phyloP scores from a whole-genome alignment of 75 land plant genomes.

The Isoetes taiwanensis region DNA sequence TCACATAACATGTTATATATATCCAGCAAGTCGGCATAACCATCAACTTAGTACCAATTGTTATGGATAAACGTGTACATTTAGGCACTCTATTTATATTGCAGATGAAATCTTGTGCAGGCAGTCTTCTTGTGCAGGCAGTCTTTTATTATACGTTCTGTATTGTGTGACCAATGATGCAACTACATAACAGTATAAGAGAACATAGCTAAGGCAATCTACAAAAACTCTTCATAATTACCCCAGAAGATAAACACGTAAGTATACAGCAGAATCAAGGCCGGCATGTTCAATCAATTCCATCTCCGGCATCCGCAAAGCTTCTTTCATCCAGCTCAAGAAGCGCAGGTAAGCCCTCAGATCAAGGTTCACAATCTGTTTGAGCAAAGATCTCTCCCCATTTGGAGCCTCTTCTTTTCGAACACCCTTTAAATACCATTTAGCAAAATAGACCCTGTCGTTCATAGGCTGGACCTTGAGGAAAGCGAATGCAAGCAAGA shows the following conservation, averaged over 20 bases:
- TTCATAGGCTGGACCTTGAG: slow-evolving; percentile 78
- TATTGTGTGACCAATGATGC: too few relatives aligned
- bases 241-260: slow-evolving; percentile 54
- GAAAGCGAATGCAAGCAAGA: slow-evolving; percentile 69
- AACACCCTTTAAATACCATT: slow-evolving; percentile 69
- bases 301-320: slow-evolving; percentile 46
- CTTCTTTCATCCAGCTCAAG: slow-evolving; percentile 45
- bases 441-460: slow-evolving; percentile 88
- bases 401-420: neutral
- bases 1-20: too few relatives aligned
- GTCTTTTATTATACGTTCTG: too few relatives aligned
- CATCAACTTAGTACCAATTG: too few relatives aligned
- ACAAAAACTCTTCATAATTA: too few relatives aligned
- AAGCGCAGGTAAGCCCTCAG: slow-evolving; percentile 34
- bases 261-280: slow-evolving; percentile 53
- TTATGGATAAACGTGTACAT: too few relatives aligned
- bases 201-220: too few relatives aligned
- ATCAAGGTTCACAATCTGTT: slow-evolving; percentile 47
- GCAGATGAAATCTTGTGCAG: too few relatives aligned
- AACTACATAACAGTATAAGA: too few relatives aligned
- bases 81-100: too few relatives aligned
- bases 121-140: too few relatives aligned
- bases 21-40: too few relatives aligned
- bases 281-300: slow-evolving; percentile 66
- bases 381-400: slow-evolving; percentile 7